Base-by-base conservation (phyloP, 495 filamentous ascomycete genomes). In the Xylaria palmicola region DNA sequence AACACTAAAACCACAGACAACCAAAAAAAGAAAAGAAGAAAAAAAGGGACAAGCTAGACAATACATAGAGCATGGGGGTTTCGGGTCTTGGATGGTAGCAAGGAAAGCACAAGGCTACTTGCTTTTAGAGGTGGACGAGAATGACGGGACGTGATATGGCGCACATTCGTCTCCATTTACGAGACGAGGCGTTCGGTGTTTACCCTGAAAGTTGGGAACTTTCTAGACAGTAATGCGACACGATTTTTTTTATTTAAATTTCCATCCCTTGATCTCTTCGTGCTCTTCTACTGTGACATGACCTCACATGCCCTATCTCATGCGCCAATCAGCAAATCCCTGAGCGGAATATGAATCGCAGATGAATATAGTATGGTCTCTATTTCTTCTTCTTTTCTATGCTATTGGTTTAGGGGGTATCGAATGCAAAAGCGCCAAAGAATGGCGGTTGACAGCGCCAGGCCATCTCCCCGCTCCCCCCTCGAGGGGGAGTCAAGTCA, bases 181-280 rank as follows among this genome's bases (percentile, higher is more conserved):
- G 37, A 27, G 41, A 56, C 17, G 24, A 17, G 53, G 56, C 34
- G 56, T 59, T 59, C 17, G 56, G 56, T 17, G 56, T 59, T 51
- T 15, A 9, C 19, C 4, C 6, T 15, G 8, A 27, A n/a, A 26
- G 26, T 15, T 34, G 9, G 20, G 41, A 39, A 40, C 34, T 40
- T 4, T 29, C 19, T 50, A 59, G 36, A 32, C 45, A 32, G 20
- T 59, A 59, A 59, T 59, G 56, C 56, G 56, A 32, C 22, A 59
- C 17, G 45, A 59, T 10, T 50, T 27, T 10, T 50, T 27, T 4
- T 6, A 39, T 8, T n/a, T 6, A 2, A 37, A 12, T 27, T 17
- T 1, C 27, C 6, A 15, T 27, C 1, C 24, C 22, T 4, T 13
- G 6, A 9, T n/a, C 20, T 15, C 15, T 40, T n/a, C 8, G 9